phyloP scores from a whole-genome alignment of 2,329 filamentous ascomycete species.

The Metarhizium robertsii region DNA sequence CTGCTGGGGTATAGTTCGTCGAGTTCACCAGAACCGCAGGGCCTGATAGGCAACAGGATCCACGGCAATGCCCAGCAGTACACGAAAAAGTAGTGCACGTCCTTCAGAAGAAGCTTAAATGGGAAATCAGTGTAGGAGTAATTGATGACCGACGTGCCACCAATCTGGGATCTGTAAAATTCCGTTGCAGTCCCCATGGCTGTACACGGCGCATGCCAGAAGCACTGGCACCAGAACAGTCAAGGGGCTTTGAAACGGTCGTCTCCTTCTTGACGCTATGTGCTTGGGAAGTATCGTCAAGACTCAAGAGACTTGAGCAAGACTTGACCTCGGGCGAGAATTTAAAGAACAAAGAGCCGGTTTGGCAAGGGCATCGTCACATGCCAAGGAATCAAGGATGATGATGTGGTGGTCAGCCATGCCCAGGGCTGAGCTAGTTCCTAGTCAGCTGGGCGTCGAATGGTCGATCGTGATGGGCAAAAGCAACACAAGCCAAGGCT shows the following conservation, averaged over 20 bases:
- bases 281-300: not conserved
- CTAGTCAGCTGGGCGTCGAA: not conserved
- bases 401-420: not conserved
- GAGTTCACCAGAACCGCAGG: slow-evolving; percentile 41
- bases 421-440: not conserved
- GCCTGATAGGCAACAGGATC: slow-evolving; percentile 48
- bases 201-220: not conserved
- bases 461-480: not conserved
- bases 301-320: not conserved
- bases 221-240: too few relatives aligned
- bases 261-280: too few relatives aligned
- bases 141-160: slow-evolving; percentile 46
- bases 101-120: slow-evolving; percentile 38
- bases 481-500: not conserved
- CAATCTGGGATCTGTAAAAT: slow-evolving; percentile 51
- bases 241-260: too few relatives aligned
- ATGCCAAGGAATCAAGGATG: not conserved
- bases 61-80: slow-evolving; percentile 49
- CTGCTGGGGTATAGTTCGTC: slow-evolving; percentile 55
- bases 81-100: slow-evolving; percentile 46
- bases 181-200: slow-evolving; percentile 25
- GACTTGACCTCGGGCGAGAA: not conserved
- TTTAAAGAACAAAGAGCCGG: not conserved
- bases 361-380: not conserved
- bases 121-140: slow-evolving; percentile 52